phyloP scores from a whole-genome alignment of 345 rosid genomes.

The Eucalyptus urophylla region DNA sequence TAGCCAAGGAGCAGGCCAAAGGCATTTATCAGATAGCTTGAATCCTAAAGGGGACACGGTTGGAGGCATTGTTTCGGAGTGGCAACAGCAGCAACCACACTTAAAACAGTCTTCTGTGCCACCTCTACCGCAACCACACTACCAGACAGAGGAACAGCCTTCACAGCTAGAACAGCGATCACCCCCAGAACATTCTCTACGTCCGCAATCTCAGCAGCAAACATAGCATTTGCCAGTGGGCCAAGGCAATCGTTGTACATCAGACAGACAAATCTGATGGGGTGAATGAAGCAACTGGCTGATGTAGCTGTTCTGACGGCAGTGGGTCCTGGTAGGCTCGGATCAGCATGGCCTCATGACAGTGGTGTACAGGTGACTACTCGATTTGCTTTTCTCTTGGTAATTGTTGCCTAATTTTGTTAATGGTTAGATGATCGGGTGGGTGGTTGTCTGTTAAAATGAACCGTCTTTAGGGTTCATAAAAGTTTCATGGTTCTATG shows the following conservation, averaged over 20 bases:
- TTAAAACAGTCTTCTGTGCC: conserved; percentile 25
- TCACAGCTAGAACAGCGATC: not conserved
- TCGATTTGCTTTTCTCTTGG: not conserved
- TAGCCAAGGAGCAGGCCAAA: conserved; percentile 43
- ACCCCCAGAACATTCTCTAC: conserved; percentile 7
- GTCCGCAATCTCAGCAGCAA: conserved; percentile 47
- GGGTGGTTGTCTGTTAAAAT: not conserved
- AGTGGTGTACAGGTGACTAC: conserved; percentile 67
- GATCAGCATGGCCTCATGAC: conserved; percentile 44
- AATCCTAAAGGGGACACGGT: conserved; percentile 26
- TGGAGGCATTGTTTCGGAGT: conserved; percentile 28
- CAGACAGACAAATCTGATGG: conserved; percentile 47
- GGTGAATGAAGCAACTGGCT: conserved; percentile 41
- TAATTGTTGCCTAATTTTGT: not conserved
- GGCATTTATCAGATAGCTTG: conserved; percentile 50
- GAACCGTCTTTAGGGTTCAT: not conserved
- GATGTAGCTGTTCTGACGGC: conserved; percentile 28
- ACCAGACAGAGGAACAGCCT: conserved; percentile 39
- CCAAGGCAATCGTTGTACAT: conserved; percentile 40
- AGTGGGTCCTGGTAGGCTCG: conserved; percentile 29
- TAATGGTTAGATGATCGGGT: not conserved
- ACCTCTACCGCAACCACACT: conserved; percentile 33
- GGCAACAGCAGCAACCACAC: conserved; percentile 27
- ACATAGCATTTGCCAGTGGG: conserved; percentile 47
- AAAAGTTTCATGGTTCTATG: not conserved